phyloP scores from a whole-genome alignment of 2,329 filamentous ascomycete species.

The Ceratocystis papillata region DNA sequence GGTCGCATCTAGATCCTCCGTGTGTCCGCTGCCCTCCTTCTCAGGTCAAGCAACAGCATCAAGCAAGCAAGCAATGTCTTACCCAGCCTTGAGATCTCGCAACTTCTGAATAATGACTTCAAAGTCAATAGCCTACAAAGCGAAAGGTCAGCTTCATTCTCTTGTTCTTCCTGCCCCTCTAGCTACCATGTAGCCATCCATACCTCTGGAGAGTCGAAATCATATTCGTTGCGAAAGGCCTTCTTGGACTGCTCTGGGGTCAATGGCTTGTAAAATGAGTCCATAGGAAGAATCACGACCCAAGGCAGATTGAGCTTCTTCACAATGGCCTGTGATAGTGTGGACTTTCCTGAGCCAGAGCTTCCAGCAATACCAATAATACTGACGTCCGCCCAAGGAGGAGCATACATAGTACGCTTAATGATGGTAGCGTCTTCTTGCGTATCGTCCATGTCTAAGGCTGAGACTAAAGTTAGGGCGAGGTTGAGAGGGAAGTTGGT shows the following conservation, averaged over 20 bases:
- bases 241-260: conserved; percentile 64
- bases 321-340: conserved; percentile 83
- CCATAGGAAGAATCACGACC: conserved; percentile 97
- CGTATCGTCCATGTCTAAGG: conserved; percentile 8
- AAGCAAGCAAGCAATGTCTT: conserved; percentile 29
- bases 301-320: conserved; percentile 83
- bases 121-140: conserved; percentile 69
- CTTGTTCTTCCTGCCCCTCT: background rate
- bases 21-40: no score
- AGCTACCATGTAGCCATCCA: conserved; percentile 21
- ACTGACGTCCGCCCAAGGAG: conserved; percentile 90
- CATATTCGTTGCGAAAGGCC: conserved; percentile 84
- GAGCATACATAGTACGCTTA: conserved; percentile 50
- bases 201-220: conserved; percentile 83
- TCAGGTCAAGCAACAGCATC: no score
- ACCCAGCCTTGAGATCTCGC: conserved; percentile 84
- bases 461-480: background rate
- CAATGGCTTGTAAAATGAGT: conserved; percentile 93
- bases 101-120: conserved; percentile 72
- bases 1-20: no score
- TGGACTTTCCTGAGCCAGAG: conserved; percentile 91
- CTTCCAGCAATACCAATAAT: conserved; percentile 95
- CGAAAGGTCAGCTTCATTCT: background rate
- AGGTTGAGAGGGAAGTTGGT: background rate
- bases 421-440: background rate